phyloP scores from a whole-genome alignment of 345 rosid species.

The Citrus trifoliata region DNA sequence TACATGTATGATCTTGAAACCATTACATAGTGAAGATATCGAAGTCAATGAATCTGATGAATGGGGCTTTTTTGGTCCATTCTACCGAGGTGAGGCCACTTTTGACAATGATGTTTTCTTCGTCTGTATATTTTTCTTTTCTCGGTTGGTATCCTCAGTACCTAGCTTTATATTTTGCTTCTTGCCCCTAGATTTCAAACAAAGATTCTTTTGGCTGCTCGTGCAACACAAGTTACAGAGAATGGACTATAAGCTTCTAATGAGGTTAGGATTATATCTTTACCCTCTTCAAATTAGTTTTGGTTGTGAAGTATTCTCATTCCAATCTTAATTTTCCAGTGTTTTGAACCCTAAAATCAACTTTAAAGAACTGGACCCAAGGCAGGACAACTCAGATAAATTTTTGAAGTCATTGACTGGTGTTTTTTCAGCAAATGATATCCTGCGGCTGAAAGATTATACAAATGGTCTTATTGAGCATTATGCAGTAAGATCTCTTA shows the following conservation, averaged over 20 bases:
- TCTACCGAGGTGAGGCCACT: slow-evolving; percentile 63
- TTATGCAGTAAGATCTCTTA: slow-evolving; percentile 50
- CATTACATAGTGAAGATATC: slow-evolving; percentile 62
- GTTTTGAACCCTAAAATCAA: slow-evolving; percentile 82
- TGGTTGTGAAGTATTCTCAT: slow-evolving; percentile 18
- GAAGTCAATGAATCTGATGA: slow-evolving; percentile 61
- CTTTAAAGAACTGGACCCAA: slow-evolving; percentile 39
- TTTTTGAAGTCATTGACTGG: slow-evolving; percentile 45
- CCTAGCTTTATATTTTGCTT: slow-evolving; percentile 7
- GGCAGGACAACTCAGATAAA: slow-evolving; percentile 39
- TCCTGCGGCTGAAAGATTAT: slow-evolving; percentile 69
- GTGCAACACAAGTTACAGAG: slow-evolving; percentile 44
- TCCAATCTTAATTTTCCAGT: slow-evolving; percentile 40
- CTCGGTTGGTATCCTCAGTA: slow-evolving; percentile 4
- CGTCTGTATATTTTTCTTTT: neutral
- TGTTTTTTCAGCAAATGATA: slow-evolving; percentile 56
- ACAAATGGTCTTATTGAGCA: slow-evolving; percentile 64
- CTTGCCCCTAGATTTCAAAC: slow-evolving; percentile 62
- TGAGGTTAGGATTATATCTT: slow-evolving; percentile 57
- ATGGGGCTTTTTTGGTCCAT: slow-evolving; percentile 89
- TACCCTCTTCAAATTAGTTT: neutral
- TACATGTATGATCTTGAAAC: slow-evolving; percentile 86
- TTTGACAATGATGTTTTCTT: neutral
- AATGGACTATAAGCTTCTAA: slow-evolving; percentile 90
- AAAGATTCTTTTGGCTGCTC: slow-evolving; percentile 59